A percentile compares a stretch with the other conserved stretches of the same genome.
These are phyloP conservation scores for Rhynchospora tenuis DNA, from an alignment of 176 grass and related monocot species.

Conservation along the genomic window DNA sequence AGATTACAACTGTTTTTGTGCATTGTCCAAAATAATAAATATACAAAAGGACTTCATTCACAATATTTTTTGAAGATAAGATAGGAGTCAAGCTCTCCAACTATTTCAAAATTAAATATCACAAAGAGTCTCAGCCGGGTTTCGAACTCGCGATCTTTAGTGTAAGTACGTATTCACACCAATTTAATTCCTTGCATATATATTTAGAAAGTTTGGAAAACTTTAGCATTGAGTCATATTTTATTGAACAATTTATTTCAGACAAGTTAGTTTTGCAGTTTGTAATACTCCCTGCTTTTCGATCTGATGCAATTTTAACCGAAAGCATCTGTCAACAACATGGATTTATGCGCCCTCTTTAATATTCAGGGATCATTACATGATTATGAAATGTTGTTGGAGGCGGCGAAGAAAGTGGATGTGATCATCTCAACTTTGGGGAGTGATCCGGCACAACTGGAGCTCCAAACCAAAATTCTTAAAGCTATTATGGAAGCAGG, in stretches of 20 bases:
- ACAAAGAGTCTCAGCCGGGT: too few species aligned
- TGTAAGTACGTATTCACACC: too few species aligned
- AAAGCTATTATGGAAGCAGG: constrained; percentile 17
- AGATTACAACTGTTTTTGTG: too few species aligned
- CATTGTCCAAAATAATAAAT: too few species aligned
- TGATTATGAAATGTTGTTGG: background rate
- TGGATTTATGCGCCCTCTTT: background rate
- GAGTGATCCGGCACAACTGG: background rate
- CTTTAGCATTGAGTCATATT: background rate
- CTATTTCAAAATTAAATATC: too few species aligned
- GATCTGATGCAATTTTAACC: background rate
- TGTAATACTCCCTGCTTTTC: background rate
- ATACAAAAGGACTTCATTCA: too few species aligned
- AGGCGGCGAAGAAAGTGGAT: constrained; percentile 10
- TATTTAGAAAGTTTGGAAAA: too few species aligned
- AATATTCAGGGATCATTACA: background rate
- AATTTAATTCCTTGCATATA: too few species aligned
- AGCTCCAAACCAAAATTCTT: constrained; percentile 3
- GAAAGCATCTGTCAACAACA: background rate
- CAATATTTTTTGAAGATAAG: too few species aligned
- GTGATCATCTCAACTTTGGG: constrained; percentile 3
- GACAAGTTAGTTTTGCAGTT: background rate
- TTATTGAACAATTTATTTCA: background rate
- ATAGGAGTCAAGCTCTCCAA: too few species aligned
- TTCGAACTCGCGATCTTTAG: too few species aligned